Evolutionary conservation across 805 yeast species (phyloP).

Genomic region (Hanseniaspora pseudoguilliermondii): DNA sequence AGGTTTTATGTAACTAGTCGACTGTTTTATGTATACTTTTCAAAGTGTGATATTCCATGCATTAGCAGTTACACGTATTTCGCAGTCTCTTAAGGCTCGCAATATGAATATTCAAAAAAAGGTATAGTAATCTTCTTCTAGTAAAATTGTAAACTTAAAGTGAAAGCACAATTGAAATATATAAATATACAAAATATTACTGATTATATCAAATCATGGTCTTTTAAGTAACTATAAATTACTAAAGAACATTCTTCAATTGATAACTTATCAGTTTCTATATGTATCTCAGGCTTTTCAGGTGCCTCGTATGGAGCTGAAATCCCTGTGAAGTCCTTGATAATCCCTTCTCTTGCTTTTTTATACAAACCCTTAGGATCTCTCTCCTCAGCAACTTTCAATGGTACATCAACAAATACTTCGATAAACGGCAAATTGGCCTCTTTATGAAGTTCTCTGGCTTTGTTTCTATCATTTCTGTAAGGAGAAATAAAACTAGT

Average conservation of each 20-base stretch:
- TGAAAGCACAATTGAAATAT: background rate
- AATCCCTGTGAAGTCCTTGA: constrained; percentile 89
- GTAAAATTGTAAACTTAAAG: background rate
- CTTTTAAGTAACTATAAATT: constrained; percentile 54
- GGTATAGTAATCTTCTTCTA: too few relatives aligned
- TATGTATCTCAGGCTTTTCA: constrained; percentile 65
- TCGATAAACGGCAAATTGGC: constrained; percentile 74
- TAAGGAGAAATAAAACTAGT: constrained; percentile 93
- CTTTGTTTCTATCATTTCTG: constrained; percentile 67
- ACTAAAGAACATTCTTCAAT: constrained; percentile 71
- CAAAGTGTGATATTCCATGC: too few relatives aligned
- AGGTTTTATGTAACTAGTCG: background rate
- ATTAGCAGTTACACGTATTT: background rate
- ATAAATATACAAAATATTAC: background rate
- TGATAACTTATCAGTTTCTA: constrained; percentile 55
- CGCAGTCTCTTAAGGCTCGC: background rate
- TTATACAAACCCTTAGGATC: constrained; percentile 95
- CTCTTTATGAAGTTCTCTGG: constrained; percentile 70
- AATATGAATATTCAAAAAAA: too few relatives aligned
- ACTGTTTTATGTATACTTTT: too few relatives aligned
- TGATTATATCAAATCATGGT: constrained; percentile 28
- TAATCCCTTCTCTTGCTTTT: constrained; percentile 90
- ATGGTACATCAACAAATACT: constrained; percentile 84
- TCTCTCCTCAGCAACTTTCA: constrained; percentile 88
- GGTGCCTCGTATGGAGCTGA: constrained; percentile 96